These are phyloP conservation scores for Daphne laureola DNA, from an alignment of 441 rosid species.

Conservation along the genomic window DNA sequence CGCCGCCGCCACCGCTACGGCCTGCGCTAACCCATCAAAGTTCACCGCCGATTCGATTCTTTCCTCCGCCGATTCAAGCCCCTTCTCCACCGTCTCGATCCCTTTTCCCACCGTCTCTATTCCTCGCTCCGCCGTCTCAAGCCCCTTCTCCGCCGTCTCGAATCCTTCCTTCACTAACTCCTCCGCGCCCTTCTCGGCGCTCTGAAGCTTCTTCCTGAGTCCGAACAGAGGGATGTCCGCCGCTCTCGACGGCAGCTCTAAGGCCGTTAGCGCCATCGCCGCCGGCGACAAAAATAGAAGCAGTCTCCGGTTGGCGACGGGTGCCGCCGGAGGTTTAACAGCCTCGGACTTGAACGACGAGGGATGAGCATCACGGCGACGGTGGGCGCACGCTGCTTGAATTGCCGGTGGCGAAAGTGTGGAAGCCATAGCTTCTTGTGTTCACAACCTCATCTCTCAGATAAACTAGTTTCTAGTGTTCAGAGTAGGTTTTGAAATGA, in stretches of 20 bases:
- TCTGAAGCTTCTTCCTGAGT: conserved; percentile 59
- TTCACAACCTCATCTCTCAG: neutral
- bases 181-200: conserved; percentile 68
- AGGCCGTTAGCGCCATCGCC: conserved; percentile 29
- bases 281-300: conserved; percentile 46
- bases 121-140: conserved; percentile 45
- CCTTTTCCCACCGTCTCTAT: conserved; percentile 49
- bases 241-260: conserved; percentile 40
- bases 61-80: conserved; percentile 24
- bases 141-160: conserved; percentile 61
- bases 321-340: conserved; percentile 14
- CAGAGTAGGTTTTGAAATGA: neutral
- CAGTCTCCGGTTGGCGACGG: conserved; percentile 41
- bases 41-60: conserved; percentile 37
- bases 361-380: conserved; percentile 20
- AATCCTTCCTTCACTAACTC: conserved; percentile 66
- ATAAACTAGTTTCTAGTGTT: neutral
- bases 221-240: conserved; percentile 71
- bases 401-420: conserved; percentile 23
- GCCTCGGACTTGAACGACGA: conserved; percentile 21
- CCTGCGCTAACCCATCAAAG: conserved; percentile 68
- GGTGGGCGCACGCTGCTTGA: conserved; percentile 18
- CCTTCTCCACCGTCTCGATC: conserved; percentile 38
- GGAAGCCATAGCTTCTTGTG: conserved; percentile 33
- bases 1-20: conserved; percentile 67